Evolutionary conservation across 2,329 filamentous ascomycete species (phyloP), one percentile per base, ranked within the genome.

Genomic region (Diaporthe sp.): DNA sequence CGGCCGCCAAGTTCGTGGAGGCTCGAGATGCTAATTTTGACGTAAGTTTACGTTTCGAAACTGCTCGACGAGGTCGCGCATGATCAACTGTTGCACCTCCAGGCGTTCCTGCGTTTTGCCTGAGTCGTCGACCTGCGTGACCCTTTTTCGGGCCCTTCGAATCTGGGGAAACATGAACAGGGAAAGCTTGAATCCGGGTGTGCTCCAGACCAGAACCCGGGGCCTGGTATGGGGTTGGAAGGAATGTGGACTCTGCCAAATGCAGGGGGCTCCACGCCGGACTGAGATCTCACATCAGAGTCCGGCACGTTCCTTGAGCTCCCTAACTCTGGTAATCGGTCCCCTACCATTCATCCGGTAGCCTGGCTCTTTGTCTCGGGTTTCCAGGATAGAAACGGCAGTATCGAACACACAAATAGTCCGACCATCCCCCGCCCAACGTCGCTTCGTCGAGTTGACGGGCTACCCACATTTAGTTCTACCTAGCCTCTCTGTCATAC

Each of bases 251-350:
- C 47, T 40, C 64, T 54, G 64, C 64, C 64, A 52, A 35, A 54
- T 68, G 64, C 64, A 68, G 64, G 64, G 64, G 47, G 52, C 15
- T 68, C 47, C 64, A 54, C 33, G 64, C 64, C 64, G 64, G 47
- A 40, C 64, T 68, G 64, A 68, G 64, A 38, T 67, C 64, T 67
- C 64, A 52, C 64, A 67, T 52, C 45, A 52, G 64, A 67, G 40
- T 42, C 38, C 40, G 47, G 28, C 10, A 71, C 42, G 55, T 40
- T 72, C 50, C 55, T 64, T 25, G 42, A 42, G 30, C 28, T 22
- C 6, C 42, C 25, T 38, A 13, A 52, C 40, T n/a, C 45, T 40
- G 28, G 57, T 33, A 35, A 22, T 50, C 55, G 15, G 30, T 60
- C 22, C 68, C 67, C 68, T 30, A 54, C 50, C 45, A 42, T 38